Evolutionary conservation across 2,329 filamentous ascomycete genomes (phyloP).

Genomic region (Emericellopsis atlantica): DNA sequence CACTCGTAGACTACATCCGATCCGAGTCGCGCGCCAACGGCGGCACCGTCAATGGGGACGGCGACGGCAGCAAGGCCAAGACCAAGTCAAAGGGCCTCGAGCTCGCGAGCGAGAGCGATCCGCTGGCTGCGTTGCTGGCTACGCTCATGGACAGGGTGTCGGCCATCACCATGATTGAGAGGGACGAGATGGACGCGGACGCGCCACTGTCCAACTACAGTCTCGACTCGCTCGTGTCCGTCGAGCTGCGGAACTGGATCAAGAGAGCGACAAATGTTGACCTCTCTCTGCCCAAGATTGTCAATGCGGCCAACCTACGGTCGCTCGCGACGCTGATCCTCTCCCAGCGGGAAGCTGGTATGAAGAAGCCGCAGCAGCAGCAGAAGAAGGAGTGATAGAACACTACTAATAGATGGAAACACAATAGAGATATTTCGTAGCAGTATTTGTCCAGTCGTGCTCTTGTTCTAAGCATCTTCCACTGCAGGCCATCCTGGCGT

Average conservation of each 20-base stretch:
- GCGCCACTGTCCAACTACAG: slow-evolving; percentile 7
- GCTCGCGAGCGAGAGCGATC: slow-evolving; percentile 17
- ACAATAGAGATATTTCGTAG: too few relatives aligned
- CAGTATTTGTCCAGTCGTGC: too few relatives aligned
- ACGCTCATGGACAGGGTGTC: not conserved
- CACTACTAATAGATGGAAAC: too few relatives aligned
- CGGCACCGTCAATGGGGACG: slow-evolving; percentile 33
- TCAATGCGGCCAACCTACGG: not conserved
- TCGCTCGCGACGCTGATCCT: too few relatives aligned
- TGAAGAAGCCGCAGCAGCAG: too few relatives aligned
- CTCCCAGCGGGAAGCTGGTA: too few relatives aligned
- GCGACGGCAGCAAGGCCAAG: not conserved
- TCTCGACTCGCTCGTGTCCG: slow-evolving; percentile 10
- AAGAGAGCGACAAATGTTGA: slow-evolving; percentile 7
- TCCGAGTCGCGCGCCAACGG: slow-evolving; percentile 24
- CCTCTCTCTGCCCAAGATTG: slow-evolving; percentile 1
- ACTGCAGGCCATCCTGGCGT: too few relatives aligned
- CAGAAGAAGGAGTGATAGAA: too few relatives aligned
- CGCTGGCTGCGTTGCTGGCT: not conserved
- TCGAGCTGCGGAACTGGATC: slow-evolving; percentile 13
- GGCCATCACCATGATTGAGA: slow-evolving; percentile 4
- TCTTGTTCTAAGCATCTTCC: too few relatives aligned
- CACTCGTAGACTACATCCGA: not conserved
- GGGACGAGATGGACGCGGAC: slow-evolving; percentile 7
- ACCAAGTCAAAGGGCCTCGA: slow-evolving; percentile 22